phyloP scores from a whole-genome alignment of 345 rosid genomes.

The Carallia brachiata region DNA sequence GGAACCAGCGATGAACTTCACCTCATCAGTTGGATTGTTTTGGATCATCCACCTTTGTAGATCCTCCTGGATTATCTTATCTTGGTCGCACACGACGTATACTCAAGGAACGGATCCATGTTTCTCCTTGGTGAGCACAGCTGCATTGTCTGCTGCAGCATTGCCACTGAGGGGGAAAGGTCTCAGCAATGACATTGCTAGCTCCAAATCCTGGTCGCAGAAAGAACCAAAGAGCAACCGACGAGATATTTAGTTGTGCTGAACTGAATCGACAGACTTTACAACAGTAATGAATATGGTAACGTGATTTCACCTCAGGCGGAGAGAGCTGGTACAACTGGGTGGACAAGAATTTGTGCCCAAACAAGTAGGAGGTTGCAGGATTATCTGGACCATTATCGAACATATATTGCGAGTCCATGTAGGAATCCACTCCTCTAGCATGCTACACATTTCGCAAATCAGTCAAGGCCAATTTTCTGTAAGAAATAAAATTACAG shows the following conservation, averaged over 20 bases:
- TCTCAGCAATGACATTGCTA: constrained; percentile 30
- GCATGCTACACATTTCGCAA: no score
- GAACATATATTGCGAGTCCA: constrained; percentile 25
- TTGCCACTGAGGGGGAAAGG: constrained; percentile 6
- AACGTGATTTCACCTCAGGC: constrained; percentile 27
- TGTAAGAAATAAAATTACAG: no score
- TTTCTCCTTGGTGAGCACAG: constrained; percentile 23
- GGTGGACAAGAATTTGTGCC: constrained; percentile 23
- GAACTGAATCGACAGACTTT: background rate
- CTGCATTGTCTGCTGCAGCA: background rate
- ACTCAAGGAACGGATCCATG: constrained; percentile 27
- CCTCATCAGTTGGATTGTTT: constrained; percentile 31
- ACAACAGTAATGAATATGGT: no score
- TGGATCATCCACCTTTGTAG: constrained; percentile 37
- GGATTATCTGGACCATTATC: constrained; percentile 24
- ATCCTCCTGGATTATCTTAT: constrained; percentile 6
- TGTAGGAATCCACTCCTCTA: constrained; percentile 2
- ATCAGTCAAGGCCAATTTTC: no score
- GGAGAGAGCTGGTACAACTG: constrained; percentile 41
- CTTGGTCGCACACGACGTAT: constrained; percentile 34
- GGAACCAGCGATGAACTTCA: constrained; percentile 30
- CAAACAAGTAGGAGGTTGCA: constrained; percentile 17
- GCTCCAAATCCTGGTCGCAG: constrained; percentile 30
- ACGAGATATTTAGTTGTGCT: background rate
- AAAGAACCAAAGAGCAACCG: background rate